phyloP scores from a whole-genome alignment of 352 stramenopile species.

The Globisporangium splendens region DNA sequence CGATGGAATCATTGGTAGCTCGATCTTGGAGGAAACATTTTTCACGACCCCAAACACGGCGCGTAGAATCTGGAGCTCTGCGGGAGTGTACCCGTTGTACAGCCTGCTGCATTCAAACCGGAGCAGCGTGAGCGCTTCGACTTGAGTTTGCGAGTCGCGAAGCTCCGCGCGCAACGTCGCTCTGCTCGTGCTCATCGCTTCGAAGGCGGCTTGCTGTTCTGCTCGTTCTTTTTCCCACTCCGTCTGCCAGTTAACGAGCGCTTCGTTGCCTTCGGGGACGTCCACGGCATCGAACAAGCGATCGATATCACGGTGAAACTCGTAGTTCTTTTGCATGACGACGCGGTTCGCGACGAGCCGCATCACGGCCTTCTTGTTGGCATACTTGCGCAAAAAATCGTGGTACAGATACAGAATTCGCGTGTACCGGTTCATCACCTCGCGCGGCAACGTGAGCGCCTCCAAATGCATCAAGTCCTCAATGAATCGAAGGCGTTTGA shows the following conservation, averaged over 20 bases:
- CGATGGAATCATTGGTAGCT: not conserved
- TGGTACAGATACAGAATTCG: not conserved
- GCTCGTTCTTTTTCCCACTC: conserved; percentile 1
- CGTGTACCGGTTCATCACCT: not conserved
- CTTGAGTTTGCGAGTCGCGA: not conserved
- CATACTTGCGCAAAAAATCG: not conserved
- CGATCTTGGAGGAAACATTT: not conserved
- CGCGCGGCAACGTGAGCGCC: not conserved
- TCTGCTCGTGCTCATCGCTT: not conserved
- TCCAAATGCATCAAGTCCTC: not conserved
- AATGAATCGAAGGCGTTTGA: not conserved
- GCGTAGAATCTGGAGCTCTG: not conserved
- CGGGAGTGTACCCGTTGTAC: not conserved
- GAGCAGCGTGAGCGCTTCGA: conserved; percentile 2
- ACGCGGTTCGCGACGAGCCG: not conserved
- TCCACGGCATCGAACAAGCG: conserved; percentile 1
- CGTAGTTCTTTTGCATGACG: not conserved
- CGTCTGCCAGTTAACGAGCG: not conserved
- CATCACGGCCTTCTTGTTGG: not conserved
- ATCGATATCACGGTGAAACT: conserved; percentile 1
- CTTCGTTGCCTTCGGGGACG: not conserved
- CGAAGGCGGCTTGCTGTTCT: not conserved
- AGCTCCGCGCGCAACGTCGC: not conserved
- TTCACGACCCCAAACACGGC: not conserved
- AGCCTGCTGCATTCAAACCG: conserved; percentile 1